Percentiles rank a stretch among this genome's conserved stretches.
These are phyloP conservation scores for Rhododendron ovatum DNA, from an alignment of 148 eudicot species.

Conservation along the genomic window DNA sequence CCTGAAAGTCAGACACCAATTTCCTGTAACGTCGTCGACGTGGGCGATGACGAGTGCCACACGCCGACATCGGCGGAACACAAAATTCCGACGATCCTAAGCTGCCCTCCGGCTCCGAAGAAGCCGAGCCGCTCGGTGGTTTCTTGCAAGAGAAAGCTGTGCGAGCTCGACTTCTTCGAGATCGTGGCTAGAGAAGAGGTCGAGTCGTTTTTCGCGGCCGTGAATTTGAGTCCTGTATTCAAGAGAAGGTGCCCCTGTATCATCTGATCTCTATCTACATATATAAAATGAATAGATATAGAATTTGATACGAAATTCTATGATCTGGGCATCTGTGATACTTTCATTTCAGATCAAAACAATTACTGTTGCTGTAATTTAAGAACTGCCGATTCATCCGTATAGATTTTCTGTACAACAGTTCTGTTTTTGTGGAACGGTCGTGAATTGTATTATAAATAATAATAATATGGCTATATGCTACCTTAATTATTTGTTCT, in stretches of 20 bases:
- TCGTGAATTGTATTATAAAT: not conserved
- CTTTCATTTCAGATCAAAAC: not conserved
- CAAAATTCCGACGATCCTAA: slow-evolving; percentile 21
- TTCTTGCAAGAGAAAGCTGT: slow-evolving; percentile 26
- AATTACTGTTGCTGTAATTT: not conserved
- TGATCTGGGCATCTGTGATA: not conserved
- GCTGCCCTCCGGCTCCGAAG: slow-evolving; percentile 38
- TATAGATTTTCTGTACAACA: not conserved
- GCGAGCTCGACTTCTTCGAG: slow-evolving; percentile 29
- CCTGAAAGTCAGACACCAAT: not conserved
- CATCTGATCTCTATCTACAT: not conserved
- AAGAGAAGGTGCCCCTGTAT: slow-evolving; percentile 18
- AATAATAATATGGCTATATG: not conserved
- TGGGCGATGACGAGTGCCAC: slow-evolving; percentile 8
- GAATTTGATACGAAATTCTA: not conserved
- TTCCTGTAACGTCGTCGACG: not conserved
- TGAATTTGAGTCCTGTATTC: not conserved
- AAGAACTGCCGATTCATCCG: not conserved
- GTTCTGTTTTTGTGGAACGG: not conserved
- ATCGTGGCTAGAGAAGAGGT: slow-evolving; percentile 22
- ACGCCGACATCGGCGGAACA: slow-evolving; percentile 26
- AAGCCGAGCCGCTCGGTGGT: slow-evolving; percentile 6
- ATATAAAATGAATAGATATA: not conserved
- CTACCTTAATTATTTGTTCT: not conserved
- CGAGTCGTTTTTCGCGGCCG: slow-evolving; percentile 27